Evolutionary conservation across 495 filamentous ascomycete genomes (phyloP), one percentile per base, ranked within the genome.

Genomic region (Aspergillus saccharolyticus): DNA sequence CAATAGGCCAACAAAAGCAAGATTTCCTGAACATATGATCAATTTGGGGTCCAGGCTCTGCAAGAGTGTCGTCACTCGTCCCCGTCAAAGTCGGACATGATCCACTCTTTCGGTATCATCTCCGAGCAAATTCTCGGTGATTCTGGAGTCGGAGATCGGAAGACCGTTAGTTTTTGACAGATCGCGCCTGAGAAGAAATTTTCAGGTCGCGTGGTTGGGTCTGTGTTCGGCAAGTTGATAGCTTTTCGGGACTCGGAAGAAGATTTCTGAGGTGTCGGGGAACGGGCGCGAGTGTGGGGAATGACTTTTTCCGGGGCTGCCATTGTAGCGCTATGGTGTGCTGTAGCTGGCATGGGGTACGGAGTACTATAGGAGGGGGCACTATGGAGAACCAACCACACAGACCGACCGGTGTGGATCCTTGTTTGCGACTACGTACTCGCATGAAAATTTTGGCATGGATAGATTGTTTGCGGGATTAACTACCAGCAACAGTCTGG

Each of bases 211-310:
- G 12, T n/a, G n/a, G n/a, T 12, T 39, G 33, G 33, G 12, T 39
- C 33, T 10, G 10, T 12, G 33, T 39, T 39, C 33, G 33, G 33
- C 33, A 39, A 39, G 33, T 39, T 39, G 4, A 15, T 39, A 15
- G 33, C 12, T 12, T 6, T 39, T 39, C 33, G 33, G 33, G 2
- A n/a, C 22, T 30, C 47, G 47, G 47, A 50, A 30, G n/a, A 50
- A 50, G 24, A 28, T 50, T 50, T 33, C 47, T 50, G 47, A 50
- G 47, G 9, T 12, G 46, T 24, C n/a, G 47, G n/a, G 46, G 46
- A 10, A 25, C 20, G 5, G 20, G 46, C 22, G 33, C 33, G 33
- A 30, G n/a, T 24, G 47, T 30, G 47, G 47, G 47, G 47, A 30
- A 22, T 33, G 21, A 17, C 17, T 28, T 28, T 24, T 50, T 24